Base-by-base conservation (phyloP, 73 alveolate genomes). In the Stentor coeruleus region DNA sequence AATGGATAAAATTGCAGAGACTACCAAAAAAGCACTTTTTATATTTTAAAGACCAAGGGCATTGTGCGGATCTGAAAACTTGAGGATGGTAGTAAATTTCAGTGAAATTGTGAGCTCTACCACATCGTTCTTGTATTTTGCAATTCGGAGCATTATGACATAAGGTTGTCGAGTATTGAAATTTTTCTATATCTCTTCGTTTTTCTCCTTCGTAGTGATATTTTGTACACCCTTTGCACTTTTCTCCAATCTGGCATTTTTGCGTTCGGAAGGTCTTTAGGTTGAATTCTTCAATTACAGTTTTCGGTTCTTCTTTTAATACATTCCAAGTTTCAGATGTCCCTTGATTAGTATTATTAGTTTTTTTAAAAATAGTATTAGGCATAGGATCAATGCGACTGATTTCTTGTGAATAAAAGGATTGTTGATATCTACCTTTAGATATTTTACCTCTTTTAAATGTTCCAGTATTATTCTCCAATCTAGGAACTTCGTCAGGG, bases 81-180 rank as follows among this genome's bases (percentile, higher is more conserved):
- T 66, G 79, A 20, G 79, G 79, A 31, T 66, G 79, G 2, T 66
- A 66, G 1, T 20, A 66, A 31, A 66, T 66, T 20, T 49, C 66
- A 49, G 20, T 11, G 66, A 49, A 49, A 49, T 49, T 49, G 66
- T 49, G 66, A 20, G 66, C 6, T 20, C 20, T 49, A 11, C 66
- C 66, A 20, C 66, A 49, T 49, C 20, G 6, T 6, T 49, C 66
- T 6, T 49, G 6, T 49, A 49, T 6, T 11, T 49, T 6, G 20
- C 66, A 49, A 11, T 6, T 20, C 20, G 66, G 28, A 11, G 28
- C 66, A 11, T 20, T 6, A 49, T 6, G 66, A 49, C 66, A 49
- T 20, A 49, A 11, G 28, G 20, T 20, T 49, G 66, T 6, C 28
- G 6, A 49, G 20, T 49, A 49, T 6, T 49, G 6, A 20, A 11